Evolutionary conservation across 345 rosid species (phyloP).

Genomic region (Adansonia digitata): DNA sequence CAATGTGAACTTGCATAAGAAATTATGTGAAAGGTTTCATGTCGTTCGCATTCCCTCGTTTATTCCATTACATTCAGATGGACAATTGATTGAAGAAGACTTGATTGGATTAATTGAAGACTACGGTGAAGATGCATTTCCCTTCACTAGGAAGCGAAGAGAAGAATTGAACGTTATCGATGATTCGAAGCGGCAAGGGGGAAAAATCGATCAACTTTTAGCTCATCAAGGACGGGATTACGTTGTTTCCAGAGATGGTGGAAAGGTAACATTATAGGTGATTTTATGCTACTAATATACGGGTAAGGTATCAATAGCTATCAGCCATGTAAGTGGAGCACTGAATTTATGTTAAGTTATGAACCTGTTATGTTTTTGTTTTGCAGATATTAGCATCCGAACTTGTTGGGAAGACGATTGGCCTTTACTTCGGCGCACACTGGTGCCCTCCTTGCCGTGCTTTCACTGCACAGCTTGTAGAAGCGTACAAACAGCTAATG

Average conservation of each 20-base stretch:
- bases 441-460: conserved; percentile 77
- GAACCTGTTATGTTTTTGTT: neutral
- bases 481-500: conserved; percentile 46
- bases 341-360: too few relatives aligned
- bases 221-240: conserved; percentile 38
- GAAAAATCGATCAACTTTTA: conserved; percentile 53
- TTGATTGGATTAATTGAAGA: conserved; percentile 58
- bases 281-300: neutral
- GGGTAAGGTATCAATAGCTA: neutral
- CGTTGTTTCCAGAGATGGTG: conserved; percentile 41
- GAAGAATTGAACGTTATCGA: conserved; percentile 57
- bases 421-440: conserved; percentile 68
- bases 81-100: conserved; percentile 41
- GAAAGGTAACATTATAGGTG: conserved; percentile 31
- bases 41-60: conserved; percentile 60
- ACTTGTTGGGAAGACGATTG: conserved; percentile 69
- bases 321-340: too few relatives aligned
- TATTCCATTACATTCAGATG: conserved; percentile 45
- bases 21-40: conserved; percentile 33
- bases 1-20: conserved; percentile 32
- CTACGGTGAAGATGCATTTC: conserved; percentile 69
- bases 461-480: conserved; percentile 58
- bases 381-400: conserved; percentile 47
- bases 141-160: conserved; percentile 53
- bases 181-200: conserved; percentile 55